phyloP scores from a whole-genome alignment of 306 rosid genomes.

The Rosa lucieae region DNA sequence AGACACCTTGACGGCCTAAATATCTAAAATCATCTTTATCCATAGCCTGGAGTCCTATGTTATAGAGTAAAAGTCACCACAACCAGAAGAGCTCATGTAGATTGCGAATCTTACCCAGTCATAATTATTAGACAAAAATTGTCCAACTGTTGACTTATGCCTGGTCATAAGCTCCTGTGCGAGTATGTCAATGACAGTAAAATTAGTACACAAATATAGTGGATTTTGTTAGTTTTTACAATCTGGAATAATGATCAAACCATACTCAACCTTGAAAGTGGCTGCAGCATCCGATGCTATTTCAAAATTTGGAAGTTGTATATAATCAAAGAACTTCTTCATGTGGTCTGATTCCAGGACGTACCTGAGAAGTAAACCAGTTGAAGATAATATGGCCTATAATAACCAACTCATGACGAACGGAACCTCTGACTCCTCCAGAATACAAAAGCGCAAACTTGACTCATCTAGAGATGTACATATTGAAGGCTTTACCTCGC shows the following conservation, averaged over 20 bases:
- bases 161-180: slow-evolving; percentile 48
- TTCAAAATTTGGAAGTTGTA: slow-evolving; percentile 38
- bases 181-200: background rate
- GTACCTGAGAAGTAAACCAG: slow-evolving; percentile 19
- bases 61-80: background rate
- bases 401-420: background rate
- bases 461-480: background rate
- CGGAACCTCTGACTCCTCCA: background rate
- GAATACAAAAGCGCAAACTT: background rate
- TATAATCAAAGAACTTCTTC: slow-evolving; percentile 39
- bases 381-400: background rate
- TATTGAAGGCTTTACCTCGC: slow-evolving; percentile 28
- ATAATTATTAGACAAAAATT: slow-evolving; percentile 37
- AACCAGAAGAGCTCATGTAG: background rate
- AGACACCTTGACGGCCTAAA: background rate
- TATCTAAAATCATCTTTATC: background rate
- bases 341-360: slow-evolving; percentile 42
- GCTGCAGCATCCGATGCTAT: slow-evolving; percentile 43
- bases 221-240: background rate
- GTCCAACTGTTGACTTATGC: slow-evolving; percentile 48
- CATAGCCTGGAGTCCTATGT: background rate
- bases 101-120: slow-evolving; percentile 36
- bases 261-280: slow-evolving; percentile 32
- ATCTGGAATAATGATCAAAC: background rate
- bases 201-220: background rate